These are phyloP conservation scores for Tilletia walkeri DNA, from an alignment of 1,284 basidiomycete genomes.

Conservation along the genomic window DNA sequence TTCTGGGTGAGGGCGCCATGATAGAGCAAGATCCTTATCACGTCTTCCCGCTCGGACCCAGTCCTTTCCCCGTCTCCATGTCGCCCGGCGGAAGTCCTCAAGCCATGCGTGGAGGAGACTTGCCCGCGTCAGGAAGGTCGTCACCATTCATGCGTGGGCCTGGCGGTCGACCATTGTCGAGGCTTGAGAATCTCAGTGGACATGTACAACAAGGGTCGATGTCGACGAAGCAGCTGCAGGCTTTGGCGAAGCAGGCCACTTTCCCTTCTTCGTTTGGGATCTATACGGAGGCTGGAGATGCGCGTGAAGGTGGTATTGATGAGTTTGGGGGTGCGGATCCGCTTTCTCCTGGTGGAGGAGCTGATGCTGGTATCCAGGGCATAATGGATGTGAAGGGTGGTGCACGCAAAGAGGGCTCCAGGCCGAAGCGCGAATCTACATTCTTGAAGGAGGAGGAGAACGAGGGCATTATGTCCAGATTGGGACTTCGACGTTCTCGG, in stretches of 20 bases:
- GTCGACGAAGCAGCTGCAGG: slow-evolving; percentile 1
- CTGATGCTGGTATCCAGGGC: background rate
- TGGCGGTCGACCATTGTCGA: background rate
- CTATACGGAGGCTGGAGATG: background rate
- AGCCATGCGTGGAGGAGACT: background rate
- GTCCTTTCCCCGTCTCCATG: slow-evolving; percentile 4
- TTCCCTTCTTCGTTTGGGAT: slow-evolving; percentile 12
- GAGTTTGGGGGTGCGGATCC: background rate
- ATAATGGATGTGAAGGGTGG: background rate
- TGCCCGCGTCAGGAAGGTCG: background rate
- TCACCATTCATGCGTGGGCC: background rate
- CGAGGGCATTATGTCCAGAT: slow-evolving; percentile 1
- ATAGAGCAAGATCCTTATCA: slow-evolving; percentile 1
- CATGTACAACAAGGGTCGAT: background rate
- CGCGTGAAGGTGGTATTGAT: background rate
- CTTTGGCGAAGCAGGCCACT: background rate
- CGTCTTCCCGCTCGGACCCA: slow-evolving; percentile 1
- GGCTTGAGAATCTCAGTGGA: background rate
- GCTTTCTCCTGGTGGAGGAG: slow-evolving; percentile 8
- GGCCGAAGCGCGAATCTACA: background rate
- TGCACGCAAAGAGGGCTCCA: background rate
- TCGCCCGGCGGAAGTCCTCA: background rate
- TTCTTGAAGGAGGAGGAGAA: background rate
- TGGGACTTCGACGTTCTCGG: slow-evolving; percentile 1
- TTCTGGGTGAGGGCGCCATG: background rate